phyloP scores from a whole-genome alignment of 106 monocot species.

The Apostasia shenzhenica region DNA sequence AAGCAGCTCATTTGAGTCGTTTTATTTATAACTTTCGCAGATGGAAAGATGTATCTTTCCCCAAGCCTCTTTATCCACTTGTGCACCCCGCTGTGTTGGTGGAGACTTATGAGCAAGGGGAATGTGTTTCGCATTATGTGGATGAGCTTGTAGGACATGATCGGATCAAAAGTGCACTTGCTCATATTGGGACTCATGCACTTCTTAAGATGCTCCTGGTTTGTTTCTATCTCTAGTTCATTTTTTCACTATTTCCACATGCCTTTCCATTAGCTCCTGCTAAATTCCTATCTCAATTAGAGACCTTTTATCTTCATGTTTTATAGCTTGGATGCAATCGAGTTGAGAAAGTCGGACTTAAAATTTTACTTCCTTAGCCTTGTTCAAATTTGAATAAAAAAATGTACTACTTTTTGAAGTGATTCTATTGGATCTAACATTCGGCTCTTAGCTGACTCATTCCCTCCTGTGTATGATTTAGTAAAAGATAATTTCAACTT shows the following conservation, averaged over 20 bases:
- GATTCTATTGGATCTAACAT: too few species aligned
- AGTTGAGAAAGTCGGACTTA: too few species aligned
- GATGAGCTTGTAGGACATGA: slow-evolving; percentile 55
- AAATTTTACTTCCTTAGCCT: too few species aligned
- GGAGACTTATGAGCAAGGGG: slow-evolving; percentile 85
- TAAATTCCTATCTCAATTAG: too few species aligned
- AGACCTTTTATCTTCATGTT: too few species aligned
- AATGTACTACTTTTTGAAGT: too few species aligned
- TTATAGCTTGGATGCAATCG: too few species aligned
- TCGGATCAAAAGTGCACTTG: slow-evolving; percentile 56
- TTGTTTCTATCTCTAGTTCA: slow-evolving; percentile 4
- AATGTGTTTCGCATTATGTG: slow-evolving; percentile 72
- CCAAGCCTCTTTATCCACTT: slow-evolving; percentile 78
- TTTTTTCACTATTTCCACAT: not conserved
- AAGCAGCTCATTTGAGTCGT: slow-evolving; percentile 82
- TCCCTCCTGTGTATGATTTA: too few species aligned
- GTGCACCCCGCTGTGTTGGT: slow-evolving; percentile 92
- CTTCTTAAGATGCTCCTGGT: slow-evolving; percentile 89
- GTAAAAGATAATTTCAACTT: too few species aligned
- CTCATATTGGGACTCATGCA: slow-evolving; percentile 79
- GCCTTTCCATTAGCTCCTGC: too few species aligned
- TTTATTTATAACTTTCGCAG: slow-evolving; percentile 83
- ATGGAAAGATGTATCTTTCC: slow-evolving; percentile 88
- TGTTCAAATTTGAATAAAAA: too few species aligned
- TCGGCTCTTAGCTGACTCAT: too few species aligned